Evolutionary conservation across 768 basidiomycete genomes (phyloP).

Genomic region (Russula abietina): DNA sequence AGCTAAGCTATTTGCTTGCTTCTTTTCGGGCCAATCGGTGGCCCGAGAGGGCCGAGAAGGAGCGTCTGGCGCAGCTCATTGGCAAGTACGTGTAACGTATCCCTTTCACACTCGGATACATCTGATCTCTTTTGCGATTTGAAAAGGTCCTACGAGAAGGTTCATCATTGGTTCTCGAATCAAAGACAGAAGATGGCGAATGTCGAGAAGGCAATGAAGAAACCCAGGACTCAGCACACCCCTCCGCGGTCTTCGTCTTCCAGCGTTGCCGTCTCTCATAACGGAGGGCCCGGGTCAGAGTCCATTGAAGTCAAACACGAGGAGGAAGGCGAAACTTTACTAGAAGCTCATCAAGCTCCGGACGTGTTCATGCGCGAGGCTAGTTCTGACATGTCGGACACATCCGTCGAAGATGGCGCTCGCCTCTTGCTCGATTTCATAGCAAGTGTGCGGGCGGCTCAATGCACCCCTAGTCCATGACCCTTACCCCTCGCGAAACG

Average conservation of each 20-base stretch:
- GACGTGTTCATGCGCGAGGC: conserved; percentile 2
- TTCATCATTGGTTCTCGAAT: conserved; percentile 22
- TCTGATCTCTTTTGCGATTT: not conserved
- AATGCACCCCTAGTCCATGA: conserved; percentile 6
- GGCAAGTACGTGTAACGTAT: conserved; percentile 11
- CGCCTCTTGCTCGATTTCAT: conserved; percentile 18
- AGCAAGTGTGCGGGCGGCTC: conserved; percentile 7
- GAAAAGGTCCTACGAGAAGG: conserved; percentile 20
- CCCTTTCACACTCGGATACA: not conserved
- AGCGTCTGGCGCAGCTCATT: conserved; percentile 17
- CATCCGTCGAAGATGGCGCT: conserved; percentile 18
- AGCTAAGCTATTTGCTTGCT: conserved; percentile 7
- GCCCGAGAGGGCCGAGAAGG: conserved; percentile 19
- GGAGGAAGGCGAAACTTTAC: not conserved
- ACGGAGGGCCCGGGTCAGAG: not conserved
- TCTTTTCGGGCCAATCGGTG: conserved; percentile 19
- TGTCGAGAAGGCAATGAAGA: conserved; percentile 9
- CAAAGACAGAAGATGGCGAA: conserved; percentile 19
- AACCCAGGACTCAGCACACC: not conserved
- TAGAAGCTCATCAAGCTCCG: not conserved
- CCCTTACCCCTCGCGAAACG: not conserved
- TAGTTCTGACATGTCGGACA: conserved; percentile 13
- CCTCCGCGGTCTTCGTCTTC: not conserved
- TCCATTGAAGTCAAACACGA: not conserved
- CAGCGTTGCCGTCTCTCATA: not conserved